Conservation (phyloP, 306 rosid genomes). For the Fagus crenata region DNA sequence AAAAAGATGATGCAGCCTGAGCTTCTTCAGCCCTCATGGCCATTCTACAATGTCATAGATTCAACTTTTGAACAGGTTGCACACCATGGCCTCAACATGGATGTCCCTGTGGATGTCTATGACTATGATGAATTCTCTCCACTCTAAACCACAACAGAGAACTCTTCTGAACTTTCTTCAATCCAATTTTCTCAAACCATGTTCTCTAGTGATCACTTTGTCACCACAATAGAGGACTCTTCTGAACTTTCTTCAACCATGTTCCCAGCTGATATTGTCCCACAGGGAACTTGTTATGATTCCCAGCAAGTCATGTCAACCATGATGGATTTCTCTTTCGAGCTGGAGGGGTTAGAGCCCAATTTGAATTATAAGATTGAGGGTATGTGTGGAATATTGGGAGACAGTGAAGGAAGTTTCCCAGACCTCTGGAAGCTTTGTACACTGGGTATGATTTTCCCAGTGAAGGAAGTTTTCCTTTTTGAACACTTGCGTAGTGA, state of each 20-base stretch:
- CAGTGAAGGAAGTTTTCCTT: conserved; percentile 46
- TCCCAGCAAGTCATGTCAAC: conserved; percentile 37
- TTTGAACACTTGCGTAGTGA: conserved; percentile 26
- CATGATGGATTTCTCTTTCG: background rate
- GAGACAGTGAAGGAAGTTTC: conserved; percentile 47
- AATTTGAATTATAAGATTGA: conserved; percentile 14
- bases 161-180: conserved; percentile 23
- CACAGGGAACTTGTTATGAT: conserved; percentile 29
- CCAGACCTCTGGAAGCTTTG: too few species aligned
- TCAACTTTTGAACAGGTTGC: conserved; percentile 40
- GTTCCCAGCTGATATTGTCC: conserved; percentile 27
- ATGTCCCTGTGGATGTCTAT: conserved; percentile 32
- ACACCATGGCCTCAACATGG: conserved; percentile 28
- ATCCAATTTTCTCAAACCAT: conserved; percentile 26
- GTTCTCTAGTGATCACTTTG: conserved; percentile 12
- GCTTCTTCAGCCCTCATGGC: conserved; percentile 37
- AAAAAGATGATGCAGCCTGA: conserved; percentile 41
- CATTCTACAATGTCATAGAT: conserved; percentile 24
- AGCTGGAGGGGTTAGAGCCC: background rate
- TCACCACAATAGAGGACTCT: conserved; percentile 16
- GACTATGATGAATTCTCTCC: conserved; percentile 22
- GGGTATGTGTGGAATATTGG: conserved; percentile 19
- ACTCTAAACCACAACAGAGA: conserved; percentile 19
- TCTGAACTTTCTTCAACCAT: conserved; percentile 29
- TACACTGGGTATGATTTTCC: too few species aligned